Base-by-base conservation (phyloP, 2,329 filamentous ascomycete genomes). In the Pseudogymnoascus destructans region DNA sequence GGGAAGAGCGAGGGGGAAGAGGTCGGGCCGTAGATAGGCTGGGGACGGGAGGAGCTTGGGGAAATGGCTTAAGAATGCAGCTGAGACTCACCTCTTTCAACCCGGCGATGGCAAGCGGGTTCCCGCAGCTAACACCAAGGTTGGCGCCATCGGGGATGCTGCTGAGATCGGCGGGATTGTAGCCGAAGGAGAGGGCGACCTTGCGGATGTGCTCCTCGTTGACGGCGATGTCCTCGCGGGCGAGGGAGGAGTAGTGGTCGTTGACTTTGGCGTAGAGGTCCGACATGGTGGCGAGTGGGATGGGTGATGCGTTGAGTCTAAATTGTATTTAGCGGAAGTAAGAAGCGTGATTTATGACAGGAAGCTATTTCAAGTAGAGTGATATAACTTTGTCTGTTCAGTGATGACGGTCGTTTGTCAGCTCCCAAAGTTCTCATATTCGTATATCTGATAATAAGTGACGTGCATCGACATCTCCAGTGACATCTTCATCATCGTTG, bases 61-160 rank as follows among this genome's bases (percentile, higher is more conserved):
- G n/a, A 17, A 30, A 25, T 5, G 11, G 17, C 30, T 55, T n/a
- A 15, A 36, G 17, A 25, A 23, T 5, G 10, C 17, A 36, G 21
- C 11, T 23, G 21, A 19, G 46, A 32, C 32, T 15, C 17, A 58
- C 57, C 57, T 58, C 57, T 2, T 56, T 55, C 40, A 58, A 8
- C 3, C 57, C 46, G 2, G 58, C 58, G n/a, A 59, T 27, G 8
- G 62, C 63, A 8, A 64, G 35, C 17, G 65, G 65, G 38, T 66
- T 65, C 4, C 64, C 65, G 40, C 65, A 66, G 15, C 61, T 63
- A 3, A 66, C 58, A 3, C 63, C 62, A 1, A 64, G 30, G 27
- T 64, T 66, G 9, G 65, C 52, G 32, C 58, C 61, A 21, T 46
- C 54, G 5, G 65, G 62, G 13, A 63, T 59, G 17, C 55, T 59